Base-by-base conservation (phyloP, 495 filamentous ascomycete genomes). In the Xylaria palmicola region DNA sequence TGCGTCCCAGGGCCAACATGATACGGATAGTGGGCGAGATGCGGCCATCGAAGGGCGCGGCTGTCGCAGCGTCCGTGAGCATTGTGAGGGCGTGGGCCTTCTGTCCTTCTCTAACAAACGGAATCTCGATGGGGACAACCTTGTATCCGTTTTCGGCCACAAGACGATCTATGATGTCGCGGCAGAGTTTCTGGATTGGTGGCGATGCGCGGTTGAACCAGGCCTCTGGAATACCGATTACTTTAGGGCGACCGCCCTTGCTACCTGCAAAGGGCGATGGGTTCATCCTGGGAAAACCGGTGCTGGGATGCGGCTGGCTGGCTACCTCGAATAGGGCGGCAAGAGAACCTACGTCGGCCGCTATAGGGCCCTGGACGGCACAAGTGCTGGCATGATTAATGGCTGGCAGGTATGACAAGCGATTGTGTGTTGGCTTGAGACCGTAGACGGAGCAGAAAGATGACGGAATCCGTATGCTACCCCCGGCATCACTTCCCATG, bases 381-480 rank as follows among this genome's bases (percentile, higher is more conserved):
- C 85, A 86, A 3, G 81, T 86, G 13, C 79, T 73, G 34, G 81
- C 85, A 37, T 87, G 81, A 50, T 83, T 83, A 10, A 78, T 68
- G 0, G 87, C 83, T 1, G 90, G 90, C 0, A 73, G 71, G 32
- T 74, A 77, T 34, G 88, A 90, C 9, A 94, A 73, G 13, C 92
- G 85, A 47, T 85, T 81, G 65, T 93, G 90, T 9, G 83, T 86
- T 0, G 92, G 85, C 65, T 96, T 96, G 29, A 96, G 83, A 3
- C 92, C 92, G 74, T 86, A 94, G 32, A 93, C 74, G 32, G 90
- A 91, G 69, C 91, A 94, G 70, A 88, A 90, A 17, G 83, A 81
- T 1, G 89, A 76, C 0, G 92, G 92, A 50, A 95, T 86, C 5
- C 92, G 85, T 62, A 96, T 88, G 52, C 84, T 88, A 49, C 92